Conservation (phyloP, 345 rosid species). For the Eucalyptus globulus region DNA sequence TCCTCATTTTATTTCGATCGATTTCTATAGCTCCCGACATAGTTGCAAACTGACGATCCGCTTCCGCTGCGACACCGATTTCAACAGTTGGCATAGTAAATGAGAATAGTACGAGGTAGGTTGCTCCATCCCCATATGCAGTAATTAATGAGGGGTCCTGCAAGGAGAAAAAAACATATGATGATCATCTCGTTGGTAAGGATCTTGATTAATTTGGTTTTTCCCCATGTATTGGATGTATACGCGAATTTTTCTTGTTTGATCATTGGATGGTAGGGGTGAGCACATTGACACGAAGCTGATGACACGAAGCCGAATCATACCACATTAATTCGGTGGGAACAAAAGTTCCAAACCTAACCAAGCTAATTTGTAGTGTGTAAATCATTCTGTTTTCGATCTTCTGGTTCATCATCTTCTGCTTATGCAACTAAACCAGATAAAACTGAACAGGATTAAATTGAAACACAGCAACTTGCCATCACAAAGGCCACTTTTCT, state of each 20-base stretch:
- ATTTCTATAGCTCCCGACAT: no score
- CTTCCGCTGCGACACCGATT: no score
- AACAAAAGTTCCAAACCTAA: neutral
- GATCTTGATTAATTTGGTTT: neutral
- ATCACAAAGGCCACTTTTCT: neutral
- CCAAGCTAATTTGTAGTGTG: neutral
- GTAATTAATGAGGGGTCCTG: constrained; percentile 86
- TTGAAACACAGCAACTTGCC: neutral
- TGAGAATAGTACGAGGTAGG: constrained; percentile 61
- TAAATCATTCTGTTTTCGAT: neutral
- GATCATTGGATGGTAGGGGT: neutral
- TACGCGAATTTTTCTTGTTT: neutral
- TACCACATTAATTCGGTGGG: neutral
- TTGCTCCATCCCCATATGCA: constrained; percentile 99
- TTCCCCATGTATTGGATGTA: neutral
- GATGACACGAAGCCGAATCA: neutral
- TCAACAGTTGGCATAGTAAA: constrained; percentile 91
- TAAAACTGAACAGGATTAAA: neutral
- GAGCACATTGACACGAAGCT: neutral
- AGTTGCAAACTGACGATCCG: no score
- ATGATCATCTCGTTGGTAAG: neutral
- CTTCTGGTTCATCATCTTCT: neutral
- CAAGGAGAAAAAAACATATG: neutral
- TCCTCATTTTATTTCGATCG: no score
- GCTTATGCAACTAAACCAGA: neutral